Percentiles rank a stretch among this genome's conserved stretches.
phyloP scores from a whole-genome alignment of 2,329 filamentous ascomycete species.

The Colletotrichum abscissum region DNA sequence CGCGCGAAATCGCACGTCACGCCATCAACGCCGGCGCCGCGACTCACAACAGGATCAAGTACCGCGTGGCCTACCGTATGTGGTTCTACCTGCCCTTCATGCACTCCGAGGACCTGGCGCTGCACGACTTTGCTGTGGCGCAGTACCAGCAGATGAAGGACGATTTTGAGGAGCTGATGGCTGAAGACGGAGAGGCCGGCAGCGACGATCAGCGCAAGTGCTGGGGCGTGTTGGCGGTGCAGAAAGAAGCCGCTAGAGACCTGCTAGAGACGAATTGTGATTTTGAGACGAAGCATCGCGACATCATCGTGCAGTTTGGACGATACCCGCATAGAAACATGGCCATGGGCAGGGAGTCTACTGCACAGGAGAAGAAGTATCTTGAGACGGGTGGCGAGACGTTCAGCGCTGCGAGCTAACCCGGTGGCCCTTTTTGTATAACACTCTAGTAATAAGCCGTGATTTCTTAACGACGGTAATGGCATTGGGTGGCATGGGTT shows the following conservation, averaged over 20 bases:
- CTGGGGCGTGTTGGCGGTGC: conserved; percentile 40
- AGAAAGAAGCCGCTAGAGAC: conserved; percentile 41
- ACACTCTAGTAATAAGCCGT: not conserved
- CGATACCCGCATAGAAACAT: conserved; percentile 70
- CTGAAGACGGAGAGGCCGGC: conserved; percentile 38
- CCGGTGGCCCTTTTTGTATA: not conserved
- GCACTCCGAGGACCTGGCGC: conserved; percentile 64
- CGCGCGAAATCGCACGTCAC: conserved; percentile 52
- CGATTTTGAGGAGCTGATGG: conserved; percentile 47
- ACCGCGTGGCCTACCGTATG: conserved; percentile 51
- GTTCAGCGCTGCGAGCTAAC: conserved; percentile 40
- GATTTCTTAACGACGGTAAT: not conserved
- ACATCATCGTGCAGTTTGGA: conserved; percentile 64
- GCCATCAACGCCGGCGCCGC: conserved; percentile 49
- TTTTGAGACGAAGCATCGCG: conserved; percentile 58
- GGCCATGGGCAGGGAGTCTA: conserved; percentile 59
- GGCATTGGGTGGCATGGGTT: not conserved
- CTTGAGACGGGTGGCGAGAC: conserved; percentile 57
- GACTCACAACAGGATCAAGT: conserved; percentile 43
- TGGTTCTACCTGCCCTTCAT: conserved; percentile 72
- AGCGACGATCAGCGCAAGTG: conserved; percentile 43
- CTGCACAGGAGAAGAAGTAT: conserved; percentile 61
- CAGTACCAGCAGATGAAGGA: conserved; percentile 45
- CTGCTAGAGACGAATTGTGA: conserved; percentile 40
- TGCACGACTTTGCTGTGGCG: conserved; percentile 53